Evolutionary conservation across 306 rosid species (phyloP).

Genomic region (Betula pendula): DNA sequence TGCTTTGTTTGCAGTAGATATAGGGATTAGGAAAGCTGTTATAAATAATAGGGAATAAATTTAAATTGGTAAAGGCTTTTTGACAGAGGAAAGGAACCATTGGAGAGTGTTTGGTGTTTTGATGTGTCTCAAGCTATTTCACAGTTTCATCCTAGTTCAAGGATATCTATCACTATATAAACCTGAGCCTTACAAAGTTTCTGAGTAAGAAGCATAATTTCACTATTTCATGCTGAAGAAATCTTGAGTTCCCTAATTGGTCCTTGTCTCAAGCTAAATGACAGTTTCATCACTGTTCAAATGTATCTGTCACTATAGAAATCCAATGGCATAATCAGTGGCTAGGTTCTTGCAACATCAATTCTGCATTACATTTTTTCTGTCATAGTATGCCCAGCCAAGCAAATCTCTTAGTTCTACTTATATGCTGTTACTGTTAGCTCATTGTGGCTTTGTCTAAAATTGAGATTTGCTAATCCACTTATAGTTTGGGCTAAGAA

Average conservation of each 20-base stretch:
- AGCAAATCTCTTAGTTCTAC: conserved; percentile 13
- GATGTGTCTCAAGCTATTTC: background rate
- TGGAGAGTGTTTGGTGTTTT: background rate
- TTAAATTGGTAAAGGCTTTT: background rate
- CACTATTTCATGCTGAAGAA: background rate
- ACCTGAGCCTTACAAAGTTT: background rate
- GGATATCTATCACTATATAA: background rate
- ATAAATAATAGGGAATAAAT: background rate
- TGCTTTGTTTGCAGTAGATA: background rate
- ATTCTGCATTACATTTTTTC: background rate
- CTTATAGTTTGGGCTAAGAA: conserved; percentile 9
- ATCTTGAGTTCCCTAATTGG: background rate
- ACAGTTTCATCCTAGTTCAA: background rate
- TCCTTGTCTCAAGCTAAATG: background rate
- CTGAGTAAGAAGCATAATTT: background rate
- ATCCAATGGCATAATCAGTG: background rate
- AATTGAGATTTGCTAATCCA: conserved; percentile 11
- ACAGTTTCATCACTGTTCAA: background rate
- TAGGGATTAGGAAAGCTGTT: background rate
- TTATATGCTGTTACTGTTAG: too few species aligned
- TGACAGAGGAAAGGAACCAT: background rate
- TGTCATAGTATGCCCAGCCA: background rate
- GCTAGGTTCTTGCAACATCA: background rate
- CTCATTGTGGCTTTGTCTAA: background rate
- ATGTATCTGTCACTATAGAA: conserved; percentile 11